Evolutionary conservation across 2,329 filamentous ascomycete species (phyloP), one percentile per base, ranked within the genome.

Genomic region (Neoarthrinium moseri): DNA sequence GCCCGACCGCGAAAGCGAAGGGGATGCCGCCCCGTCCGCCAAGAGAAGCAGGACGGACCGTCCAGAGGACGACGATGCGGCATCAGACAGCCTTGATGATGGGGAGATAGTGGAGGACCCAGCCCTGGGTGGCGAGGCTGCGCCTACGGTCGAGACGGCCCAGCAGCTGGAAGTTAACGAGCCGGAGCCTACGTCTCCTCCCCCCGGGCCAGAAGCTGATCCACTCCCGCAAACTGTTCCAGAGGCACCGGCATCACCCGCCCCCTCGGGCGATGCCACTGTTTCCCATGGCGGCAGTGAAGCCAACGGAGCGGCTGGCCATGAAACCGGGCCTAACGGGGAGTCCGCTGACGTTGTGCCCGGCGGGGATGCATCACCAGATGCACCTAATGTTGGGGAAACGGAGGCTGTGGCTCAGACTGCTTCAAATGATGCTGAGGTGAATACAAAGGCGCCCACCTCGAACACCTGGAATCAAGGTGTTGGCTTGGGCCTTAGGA

Each of bases 51-150:
- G 53, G 43, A 45, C 41, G 30, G 43, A 33, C 11, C n/a, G 46
- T 26, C 29, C 30, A n/a, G 41, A 45, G 22, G 36, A 32, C 41
- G 49, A 47, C 23, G 45, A 48, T 38, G 50, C 51, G 15, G 30
- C 37, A 4, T 52, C 56, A 21, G 60, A 58, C 26, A 50, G 53
- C 35, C 41, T 62, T 24, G 64, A 65, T 17, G 62, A 67, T 43
- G 64, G 61, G 39, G 62, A 66, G 52, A 61, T 61, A 52, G 54
- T 59, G 51, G 63, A 47, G 32, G 22, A 27, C 18, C 27, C 29
- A 10, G 30, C 26, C 3, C 26, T 29, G 18, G 22, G 11, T 22
- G 17, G 22, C 24, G 22, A 46, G 36, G 27, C 29, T 29, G 30
- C 10, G 20, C 21, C 21, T 17, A 30, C 15, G 8, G 21, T 32